Conservation (phyloP, 2,329 filamentous ascomycete genomes). For the Pyrenochaeta sp. region DNA sequence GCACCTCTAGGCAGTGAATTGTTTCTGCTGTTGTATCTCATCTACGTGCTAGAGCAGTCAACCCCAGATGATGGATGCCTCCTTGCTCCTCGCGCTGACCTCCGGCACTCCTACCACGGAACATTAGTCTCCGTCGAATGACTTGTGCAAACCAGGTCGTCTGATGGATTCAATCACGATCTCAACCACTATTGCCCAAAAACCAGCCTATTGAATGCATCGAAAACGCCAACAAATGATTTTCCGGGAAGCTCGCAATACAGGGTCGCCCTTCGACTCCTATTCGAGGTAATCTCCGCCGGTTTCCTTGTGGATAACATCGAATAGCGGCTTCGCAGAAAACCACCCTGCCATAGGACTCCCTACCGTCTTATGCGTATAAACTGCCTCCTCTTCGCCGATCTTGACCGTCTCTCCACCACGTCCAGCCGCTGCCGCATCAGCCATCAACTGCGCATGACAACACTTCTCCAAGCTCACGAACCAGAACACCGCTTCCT, state of each 20-base stretch:
- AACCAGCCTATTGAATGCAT: background rate
- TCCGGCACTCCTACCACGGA: too few relatives aligned
- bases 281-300: conserved; percentile 62
- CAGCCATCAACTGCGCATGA: conserved; percentile 60
- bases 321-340: conserved; percentile 74
- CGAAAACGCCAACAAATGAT: background rate
- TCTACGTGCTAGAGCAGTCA: too few relatives aligned
- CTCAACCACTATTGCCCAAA: too few relatives aligned
- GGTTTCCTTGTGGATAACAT: conserved; percentile 70
- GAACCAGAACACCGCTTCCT: conserved; percentile 63
- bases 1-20: too few relatives aligned
- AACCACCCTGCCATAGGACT: conserved; percentile 69
- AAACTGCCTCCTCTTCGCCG: conserved; percentile 70
- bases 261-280: background rate
- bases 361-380: conserved; percentile 72
- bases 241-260: background rate
- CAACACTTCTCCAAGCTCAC: conserved; percentile 62
- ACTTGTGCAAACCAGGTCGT: too few relatives aligned
- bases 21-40: too few relatives aligned
- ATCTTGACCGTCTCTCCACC: conserved; percentile 73
- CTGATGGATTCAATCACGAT: too few relatives aligned
- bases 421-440: conserved; percentile 65
- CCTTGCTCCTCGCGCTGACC: too few relatives aligned
- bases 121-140: too few relatives aligned
- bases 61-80: too few relatives aligned